Conservation (phyloP, 176 grass and related monocot species). For the Bonia amplexicaulis region DNA sequence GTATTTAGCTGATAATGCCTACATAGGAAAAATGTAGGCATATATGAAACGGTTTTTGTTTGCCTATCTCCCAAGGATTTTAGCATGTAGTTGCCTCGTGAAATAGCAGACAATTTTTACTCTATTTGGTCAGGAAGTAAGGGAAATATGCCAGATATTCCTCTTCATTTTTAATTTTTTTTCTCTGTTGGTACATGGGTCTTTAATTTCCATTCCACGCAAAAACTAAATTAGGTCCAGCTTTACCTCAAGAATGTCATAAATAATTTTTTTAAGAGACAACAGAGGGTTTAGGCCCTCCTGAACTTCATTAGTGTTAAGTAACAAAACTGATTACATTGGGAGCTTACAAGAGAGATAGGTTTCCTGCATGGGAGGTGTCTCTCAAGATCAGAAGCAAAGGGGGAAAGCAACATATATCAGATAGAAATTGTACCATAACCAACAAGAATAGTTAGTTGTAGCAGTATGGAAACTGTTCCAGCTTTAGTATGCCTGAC, state of each 20-base stretch:
- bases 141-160: background rate
- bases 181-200: background rate
- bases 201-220: background rate
- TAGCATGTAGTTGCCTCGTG: background rate
- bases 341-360: too few relatives aligned
- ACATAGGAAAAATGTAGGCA: background rate
- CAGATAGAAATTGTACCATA: background rate
- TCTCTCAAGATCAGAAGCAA: too few relatives aligned
- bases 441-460: background rate
- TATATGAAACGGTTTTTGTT: background rate
- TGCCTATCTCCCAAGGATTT: background rate
- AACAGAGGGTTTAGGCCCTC: too few relatives aligned
- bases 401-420: background rate
- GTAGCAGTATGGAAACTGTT: background rate
- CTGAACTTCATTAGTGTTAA: too few relatives aligned
- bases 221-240: background rate
- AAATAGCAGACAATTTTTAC: background rate
- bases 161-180: background rate
- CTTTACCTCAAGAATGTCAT: background rate
- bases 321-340: too few relatives aligned
- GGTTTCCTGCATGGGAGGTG: too few relatives aligned
- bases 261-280: background rate
- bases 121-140: background rate
- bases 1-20: background rate
- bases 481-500: background rate